Evolutionary conservation across 371 early-diverging fungal genomes (phyloP), one percentile per base, ranked within the genome.

Genomic region (Lichtheimia corymbifera): DNA sequence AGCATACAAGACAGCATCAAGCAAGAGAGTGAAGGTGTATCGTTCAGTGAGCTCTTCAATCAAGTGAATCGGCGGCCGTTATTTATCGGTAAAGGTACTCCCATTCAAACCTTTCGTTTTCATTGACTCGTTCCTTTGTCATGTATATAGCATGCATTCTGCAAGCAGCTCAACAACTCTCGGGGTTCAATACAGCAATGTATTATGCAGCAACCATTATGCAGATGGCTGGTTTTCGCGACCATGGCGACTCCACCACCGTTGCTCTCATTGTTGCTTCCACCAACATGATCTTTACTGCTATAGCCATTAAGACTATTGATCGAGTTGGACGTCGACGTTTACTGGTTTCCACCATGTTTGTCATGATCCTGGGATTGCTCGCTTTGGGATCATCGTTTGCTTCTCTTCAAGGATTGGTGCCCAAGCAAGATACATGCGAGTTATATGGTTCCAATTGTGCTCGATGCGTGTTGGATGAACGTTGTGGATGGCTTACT

Each of bases 111-210:
- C n/a, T n/a, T n/a, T n/a, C n/a, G n/a, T n/a, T n/a, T n/a, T n/a
- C n/a, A n/a, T n/a, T n/a, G n/a, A n/a, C n/a, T n/a, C n/a, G n/a
- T n/a, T n/a, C n/a, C n/a, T 35, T 35, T 41, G 40, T 50, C 24
- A 13, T 17, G 24, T 24, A 12, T 6, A 13, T 24, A 47, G 87
- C 85, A 2, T 81, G 83, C 59, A 70, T 79, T 5, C 55, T 87
- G 44, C 86, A 86, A 63, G 72, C 82, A 9, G 78, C 84, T 53
- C 89, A 87, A 50, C 88, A 89, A 61, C 66, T 89, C 1, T 82
- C 76, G 17, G 88, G 88, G 43, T 85, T 89, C 68, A 87, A 89
- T 65, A 83, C 84, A 0, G 87, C 85, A 45, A 89, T 87, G 84
- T 89, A 87, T 57, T 89, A 86, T 66, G 85, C 87, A 27, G 86